These are phyloP conservation scores for Lachancea meyersii DNA, from an alignment of 805 yeast genomes.

Conservation along the genomic window DNA sequence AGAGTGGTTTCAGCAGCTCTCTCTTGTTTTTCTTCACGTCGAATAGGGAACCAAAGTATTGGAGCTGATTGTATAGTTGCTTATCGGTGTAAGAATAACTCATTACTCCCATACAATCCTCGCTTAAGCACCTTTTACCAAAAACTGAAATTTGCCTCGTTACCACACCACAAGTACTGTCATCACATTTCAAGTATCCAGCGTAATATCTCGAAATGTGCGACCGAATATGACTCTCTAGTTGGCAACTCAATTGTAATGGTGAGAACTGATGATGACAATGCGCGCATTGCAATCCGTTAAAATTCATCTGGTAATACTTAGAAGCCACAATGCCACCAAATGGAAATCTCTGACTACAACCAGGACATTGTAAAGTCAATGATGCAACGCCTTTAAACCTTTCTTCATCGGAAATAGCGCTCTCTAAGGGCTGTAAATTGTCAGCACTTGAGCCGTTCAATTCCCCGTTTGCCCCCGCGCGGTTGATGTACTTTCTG, in stretches of 20 bases:
- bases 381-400: constrained; percentile 60
- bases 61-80: constrained; percentile 76
- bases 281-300: constrained; percentile 63
- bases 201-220: constrained; percentile 74
- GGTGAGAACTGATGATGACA: constrained; percentile 51
- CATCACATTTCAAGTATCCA: constrained; percentile 85
- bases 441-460: constrained; percentile 33
- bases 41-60: constrained; percentile 71
- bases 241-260: constrained; percentile 57
- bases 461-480: constrained; percentile 22
- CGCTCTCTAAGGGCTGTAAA: constrained; percentile 72
- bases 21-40: constrained; percentile 73
- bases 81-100: constrained; percentile 69
- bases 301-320: constrained; percentile 53
- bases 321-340: constrained; percentile 68
- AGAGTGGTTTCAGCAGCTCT: constrained; percentile 48
- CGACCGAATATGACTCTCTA: constrained; percentile 64
- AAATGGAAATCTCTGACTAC: constrained; percentile 56
- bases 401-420: constrained; percentile 73
- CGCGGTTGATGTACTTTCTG: constrained; percentile 45
- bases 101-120: constrained; percentile 72
- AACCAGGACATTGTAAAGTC: constrained; percentile 48
- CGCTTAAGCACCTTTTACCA: constrained; percentile 70
- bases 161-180: constrained; percentile 66
- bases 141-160: constrained; percentile 86